Conservation (phyloP, 1,139 yeast genomes). For the Kodamaea fungicola region DNA sequence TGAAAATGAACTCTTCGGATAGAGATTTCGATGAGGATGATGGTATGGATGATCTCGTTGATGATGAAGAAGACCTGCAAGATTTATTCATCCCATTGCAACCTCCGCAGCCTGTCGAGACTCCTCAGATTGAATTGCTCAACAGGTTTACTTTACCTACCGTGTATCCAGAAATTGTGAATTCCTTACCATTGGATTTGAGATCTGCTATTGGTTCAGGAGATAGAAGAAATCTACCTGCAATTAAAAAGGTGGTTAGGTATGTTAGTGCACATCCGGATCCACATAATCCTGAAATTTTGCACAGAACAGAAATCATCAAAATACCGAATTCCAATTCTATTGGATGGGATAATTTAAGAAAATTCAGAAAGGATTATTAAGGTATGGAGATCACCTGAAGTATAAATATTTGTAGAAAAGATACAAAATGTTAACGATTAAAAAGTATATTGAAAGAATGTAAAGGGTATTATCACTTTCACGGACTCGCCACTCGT, state of each 20-base stretch:
- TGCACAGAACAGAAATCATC: constrained; percentile 39
- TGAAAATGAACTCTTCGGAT: constrained; percentile 5
- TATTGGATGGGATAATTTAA: constrained; percentile 47
- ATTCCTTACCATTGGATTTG: constrained; percentile 33
- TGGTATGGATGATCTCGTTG: constrained; percentile 6
- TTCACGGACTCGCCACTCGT: neutral
- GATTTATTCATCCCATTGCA: constrained; percentile 13
- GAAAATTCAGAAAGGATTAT: constrained; percentile 25
- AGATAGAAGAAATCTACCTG: constrained; percentile 18
- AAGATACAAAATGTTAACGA: neutral
- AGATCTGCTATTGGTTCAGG: constrained; percentile 18
- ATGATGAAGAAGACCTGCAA: constrained; percentile 9
- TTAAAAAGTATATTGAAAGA: neutral
- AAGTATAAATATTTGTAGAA: neutral
- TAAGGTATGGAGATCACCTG: neutral
- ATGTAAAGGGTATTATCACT: neutral
- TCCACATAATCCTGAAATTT: constrained; percentile 28
- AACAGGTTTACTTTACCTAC: constrained; percentile 34
- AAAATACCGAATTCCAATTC: constrained; percentile 45
- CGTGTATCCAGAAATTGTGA: constrained; percentile 30
- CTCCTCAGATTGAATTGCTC: constrained; percentile 17
- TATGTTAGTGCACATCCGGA: constrained; percentile 33
- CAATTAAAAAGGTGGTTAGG: constrained; percentile 35
- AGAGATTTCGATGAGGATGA: constrained; percentile 9
- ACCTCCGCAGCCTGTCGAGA: constrained; percentile 21